Base-by-base conservation (phyloP, 1,284 basidiomycete genomes). In the Prillingera fragicola region DNA sequence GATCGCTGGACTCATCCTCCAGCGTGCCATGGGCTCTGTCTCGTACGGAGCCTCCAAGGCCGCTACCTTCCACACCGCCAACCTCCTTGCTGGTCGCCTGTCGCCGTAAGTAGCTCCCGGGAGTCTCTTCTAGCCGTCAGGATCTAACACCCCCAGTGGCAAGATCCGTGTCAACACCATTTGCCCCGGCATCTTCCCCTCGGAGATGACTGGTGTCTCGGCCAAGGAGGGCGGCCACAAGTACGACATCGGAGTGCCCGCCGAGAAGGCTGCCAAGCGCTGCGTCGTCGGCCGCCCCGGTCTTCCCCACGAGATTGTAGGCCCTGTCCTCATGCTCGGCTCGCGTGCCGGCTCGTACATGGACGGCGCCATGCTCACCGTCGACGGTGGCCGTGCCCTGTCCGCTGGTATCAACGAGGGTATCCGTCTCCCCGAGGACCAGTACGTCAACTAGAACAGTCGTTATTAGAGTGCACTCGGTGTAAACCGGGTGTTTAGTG, bases 21-120 rank as follows among this genome's bases (percentile, higher is more conserved):
- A 68, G 44, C 56, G 67, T 35, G 42, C 42, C 8, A 33, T 54
- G 27, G 52, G 52, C n/a, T 51, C 49, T 3, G 50, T 69, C 7
- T 63, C 65, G n/a, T 71, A 71, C 50, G 56, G 61, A 23, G 60
- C 58, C 7, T 66, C 65, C 28, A 71, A 71, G 56, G 69, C 57
- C 4, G 59, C 41, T n/a, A 50, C 59, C 13, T 46, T 61, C 28
- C 62, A 63, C 42, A 56, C 63, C 5, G 57, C 59, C 33, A 52
- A 53, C 27, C 54, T 61, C 23, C 56, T 65, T 8, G 62, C 64
- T 5, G 54, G 55, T 9, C 54, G 61, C 15, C 54, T 65, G 4
- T 51, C 58, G 18, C 64, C 64, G 56, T 61, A 24, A 48, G 59
- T 48, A 13, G 4, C 23, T 13, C 18, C 3, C 22, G 8, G 7